Conservation (phyloP, 2,329 filamentous ascomycete genomes). For the Exophiala mesophila region DNA sequence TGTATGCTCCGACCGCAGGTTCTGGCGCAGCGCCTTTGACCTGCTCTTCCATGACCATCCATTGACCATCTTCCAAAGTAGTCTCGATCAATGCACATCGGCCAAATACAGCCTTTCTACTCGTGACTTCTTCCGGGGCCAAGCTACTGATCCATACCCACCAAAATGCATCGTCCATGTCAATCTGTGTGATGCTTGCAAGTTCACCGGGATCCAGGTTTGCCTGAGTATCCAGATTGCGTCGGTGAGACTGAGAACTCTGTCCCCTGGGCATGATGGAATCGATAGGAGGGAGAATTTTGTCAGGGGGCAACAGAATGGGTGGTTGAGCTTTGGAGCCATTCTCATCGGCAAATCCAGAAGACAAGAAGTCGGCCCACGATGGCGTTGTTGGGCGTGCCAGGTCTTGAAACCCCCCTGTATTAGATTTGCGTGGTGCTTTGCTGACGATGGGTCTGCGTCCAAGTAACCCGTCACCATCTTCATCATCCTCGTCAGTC, state of each 20-base stretch:
- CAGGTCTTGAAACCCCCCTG: conserved; percentile 44
- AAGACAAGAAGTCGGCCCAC: conserved; percentile 95
- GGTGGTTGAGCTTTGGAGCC: conserved; percentile 59
- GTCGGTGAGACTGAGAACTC: conserved; percentile 80
- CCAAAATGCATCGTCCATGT: conserved; percentile 95
- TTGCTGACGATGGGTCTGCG: conserved; percentile 26
- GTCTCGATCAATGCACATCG: conserved; percentile 91
- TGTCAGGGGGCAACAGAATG: conserved; percentile 81
- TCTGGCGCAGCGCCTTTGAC: conserved; percentile 87
- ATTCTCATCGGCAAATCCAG: conserved; percentile 78
- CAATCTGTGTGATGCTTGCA: conserved; percentile 79
- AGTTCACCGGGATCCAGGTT: conserved; percentile 85
- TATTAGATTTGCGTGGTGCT: conserved; percentile 9
- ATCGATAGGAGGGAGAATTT: conserved; percentile 80
- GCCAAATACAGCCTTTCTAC: conserved; percentile 88
- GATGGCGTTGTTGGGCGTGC: conserved; percentile 90
- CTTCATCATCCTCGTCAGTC: conserved; percentile 65
- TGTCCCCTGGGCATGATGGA: conserved; percentile 62
- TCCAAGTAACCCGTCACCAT: conserved; percentile 51
- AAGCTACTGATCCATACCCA: conserved; percentile 99
- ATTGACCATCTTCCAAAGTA: conserved; percentile 70
- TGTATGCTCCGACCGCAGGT: conserved; percentile 77
- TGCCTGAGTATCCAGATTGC: conserved; percentile 62
- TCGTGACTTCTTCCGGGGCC: conserved; percentile 78
- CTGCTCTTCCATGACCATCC: conserved; percentile 95